Conservation (phyloP, 768 basidiomycete genomes). For the Hericium rajendrae region DNA sequence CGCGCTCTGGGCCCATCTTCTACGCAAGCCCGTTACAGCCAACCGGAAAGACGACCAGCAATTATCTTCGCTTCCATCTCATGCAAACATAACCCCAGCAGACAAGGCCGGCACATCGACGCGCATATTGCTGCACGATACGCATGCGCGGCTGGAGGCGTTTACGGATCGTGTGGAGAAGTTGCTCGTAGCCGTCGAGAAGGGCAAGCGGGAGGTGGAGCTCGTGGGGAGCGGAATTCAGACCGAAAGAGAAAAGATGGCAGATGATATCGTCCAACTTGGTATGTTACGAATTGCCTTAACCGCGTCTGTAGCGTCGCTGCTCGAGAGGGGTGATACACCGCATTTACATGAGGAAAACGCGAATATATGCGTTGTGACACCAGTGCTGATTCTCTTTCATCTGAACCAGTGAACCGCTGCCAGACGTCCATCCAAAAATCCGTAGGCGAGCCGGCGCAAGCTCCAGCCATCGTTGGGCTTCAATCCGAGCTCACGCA, state of each 20-base stretch:
- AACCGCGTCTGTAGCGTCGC: not conserved
- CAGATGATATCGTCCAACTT: constrained; percentile 45
- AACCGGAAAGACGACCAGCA: not conserved
- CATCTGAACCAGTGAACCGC: constrained; percentile 39
- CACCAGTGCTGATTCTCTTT: not conserved
- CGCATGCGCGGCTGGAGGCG: constrained; percentile 59
- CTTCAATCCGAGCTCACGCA: constrained; percentile 10
- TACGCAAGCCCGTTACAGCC: not conserved
- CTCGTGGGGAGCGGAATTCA: constrained; percentile 49
- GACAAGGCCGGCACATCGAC: constrained; percentile 65
- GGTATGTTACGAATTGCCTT: constrained; percentile 27
- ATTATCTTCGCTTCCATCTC: constrained; percentile 26
- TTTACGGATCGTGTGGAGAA: constrained; percentile 49
- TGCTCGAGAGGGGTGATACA: not conserved
- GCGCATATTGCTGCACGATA: constrained; percentile 65
- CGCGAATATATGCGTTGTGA: constrained; percentile 2
- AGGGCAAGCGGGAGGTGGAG: constrained; percentile 43
- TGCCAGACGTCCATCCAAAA: constrained; percentile 53
- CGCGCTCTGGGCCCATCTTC: not conserved
- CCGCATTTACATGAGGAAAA: constrained; percentile 10
- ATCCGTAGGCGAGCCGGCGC: constrained; percentile 47
- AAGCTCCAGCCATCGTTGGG: constrained; percentile 22
- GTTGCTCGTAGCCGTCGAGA: constrained; percentile 41
- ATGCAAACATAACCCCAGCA: constrained; percentile 32
- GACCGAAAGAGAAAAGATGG: constrained; percentile 45